Percentiles rank a stretch among this genome's conserved stretches.
Evolutionary conservation across 2,329 filamentous ascomycete genomes (phyloP).

Genomic region (Fusarium dlaminii): DNA sequence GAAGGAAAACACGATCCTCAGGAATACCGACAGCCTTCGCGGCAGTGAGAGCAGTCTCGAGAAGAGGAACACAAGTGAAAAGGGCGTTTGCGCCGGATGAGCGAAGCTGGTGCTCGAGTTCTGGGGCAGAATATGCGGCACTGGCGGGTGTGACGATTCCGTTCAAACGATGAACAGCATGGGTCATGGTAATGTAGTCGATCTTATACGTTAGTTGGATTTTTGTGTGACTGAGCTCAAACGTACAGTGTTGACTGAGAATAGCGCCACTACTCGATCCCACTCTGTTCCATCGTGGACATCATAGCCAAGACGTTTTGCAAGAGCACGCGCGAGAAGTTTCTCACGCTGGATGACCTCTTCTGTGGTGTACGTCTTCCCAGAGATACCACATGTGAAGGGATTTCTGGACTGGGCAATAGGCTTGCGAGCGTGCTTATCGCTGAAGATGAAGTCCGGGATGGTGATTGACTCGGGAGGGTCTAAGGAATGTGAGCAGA

Average conservation of each 20-base stretch:
- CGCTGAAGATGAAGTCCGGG: slow-evolving; percentile 79
- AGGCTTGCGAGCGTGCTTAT: slow-evolving; percentile 73
- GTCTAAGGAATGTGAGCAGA: slow-evolving; percentile 48
- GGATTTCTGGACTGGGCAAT: slow-evolving; percentile 72
- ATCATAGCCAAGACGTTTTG: slow-evolving; percentile 75
- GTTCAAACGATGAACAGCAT: slow-evolving; percentile 78
- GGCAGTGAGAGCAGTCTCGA: slow-evolving; percentile 71
- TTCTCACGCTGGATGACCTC: slow-evolving; percentile 75
- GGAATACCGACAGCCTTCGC: slow-evolving; percentile 71
- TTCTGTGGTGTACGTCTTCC: slow-evolving; percentile 69
- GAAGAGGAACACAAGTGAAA: slow-evolving; percentile 75
- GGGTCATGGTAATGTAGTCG: slow-evolving; percentile 77
- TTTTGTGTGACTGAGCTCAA: background rate
- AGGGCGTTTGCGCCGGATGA: slow-evolving; percentile 74
- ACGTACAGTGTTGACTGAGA: slow-evolving; percentile 80
- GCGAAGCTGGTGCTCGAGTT: slow-evolving; percentile 77
- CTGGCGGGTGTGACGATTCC: slow-evolving; percentile 80
- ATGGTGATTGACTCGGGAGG: slow-evolving; percentile 80
- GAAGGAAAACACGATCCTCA: slow-evolving; percentile 71
- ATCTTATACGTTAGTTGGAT: slow-evolving; percentile 58
- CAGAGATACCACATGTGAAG: slow-evolving; percentile 80
- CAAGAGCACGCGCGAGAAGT: slow-evolving; percentile 72
- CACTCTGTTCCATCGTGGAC: slow-evolving; percentile 78
- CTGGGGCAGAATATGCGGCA: slow-evolving; percentile 74
- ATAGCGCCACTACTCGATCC: slow-evolving; percentile 82